A percentile compares a stretch with the other conserved stretches of the same genome.
Evolutionary conservation across 148 eudicot species (phyloP).

Genomic region (Chenopodium suecicum): DNA sequence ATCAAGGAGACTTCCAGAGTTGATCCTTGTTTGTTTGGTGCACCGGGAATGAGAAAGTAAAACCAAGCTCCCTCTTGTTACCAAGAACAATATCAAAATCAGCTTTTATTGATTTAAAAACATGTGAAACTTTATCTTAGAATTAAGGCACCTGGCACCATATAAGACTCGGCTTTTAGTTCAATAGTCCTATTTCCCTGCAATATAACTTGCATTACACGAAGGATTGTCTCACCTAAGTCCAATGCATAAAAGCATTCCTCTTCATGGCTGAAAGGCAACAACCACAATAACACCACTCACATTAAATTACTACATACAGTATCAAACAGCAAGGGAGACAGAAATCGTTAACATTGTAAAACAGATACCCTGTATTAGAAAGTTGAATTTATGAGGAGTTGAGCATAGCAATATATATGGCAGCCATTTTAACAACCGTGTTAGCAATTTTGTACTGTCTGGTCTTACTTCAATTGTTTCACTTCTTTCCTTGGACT

Average conservation of each 20-base stretch:
- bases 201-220: constrained; percentile 39
- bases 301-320: background rate
- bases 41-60: constrained; percentile 52
- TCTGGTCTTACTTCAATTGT: background rate
- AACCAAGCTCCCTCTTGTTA: constrained; percentile 41
- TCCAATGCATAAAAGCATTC: constrained; percentile 49
- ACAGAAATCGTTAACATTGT: background rate
- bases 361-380: background rate
- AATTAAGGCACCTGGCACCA: constrained; percentile 25
- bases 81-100: constrained; percentile 29
- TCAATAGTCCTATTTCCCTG: constrained; percentile 20
- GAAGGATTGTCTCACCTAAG: constrained; percentile 48
- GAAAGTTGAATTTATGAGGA: background rate
- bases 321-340: background rate
- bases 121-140: constrained; percentile 27
- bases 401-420: background rate
- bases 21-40: constrained; percentile 28
- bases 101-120: constrained; percentile 18
- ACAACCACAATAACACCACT: constrained; percentile 8
- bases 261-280: constrained; percentile 34
- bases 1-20: constrained; percentile 39
- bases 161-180: constrained; percentile 15
- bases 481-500: background rate
- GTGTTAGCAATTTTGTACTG: background rate
- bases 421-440: background rate